A percentile compares a stretch with the other conserved stretches of the same genome.
phyloP scores from a whole-genome alignment of 176 grass and related monocot species.

The Aegilops umbellulata region DNA sequence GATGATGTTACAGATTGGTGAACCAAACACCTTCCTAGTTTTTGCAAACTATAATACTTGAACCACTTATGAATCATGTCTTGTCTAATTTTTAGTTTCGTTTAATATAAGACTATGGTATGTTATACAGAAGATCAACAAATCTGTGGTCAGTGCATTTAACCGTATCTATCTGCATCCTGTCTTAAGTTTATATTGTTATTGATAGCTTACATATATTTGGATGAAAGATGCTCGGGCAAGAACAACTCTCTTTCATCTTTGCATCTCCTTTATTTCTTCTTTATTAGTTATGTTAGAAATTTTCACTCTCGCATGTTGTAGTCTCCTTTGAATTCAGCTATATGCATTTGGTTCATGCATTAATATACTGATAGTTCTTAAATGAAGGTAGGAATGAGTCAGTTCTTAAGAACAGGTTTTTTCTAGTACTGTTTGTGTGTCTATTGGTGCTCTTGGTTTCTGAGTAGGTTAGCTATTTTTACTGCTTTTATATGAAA shows the following conservation, averaged over 20 bases:
- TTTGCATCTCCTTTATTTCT: neutral
- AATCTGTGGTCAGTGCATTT: neutral
- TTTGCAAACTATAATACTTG: neutral
- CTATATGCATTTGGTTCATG: neutral
- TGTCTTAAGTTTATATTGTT: neutral
- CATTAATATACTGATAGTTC: neutral
- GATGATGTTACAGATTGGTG: too few relatives aligned
- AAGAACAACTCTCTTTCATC: neutral
- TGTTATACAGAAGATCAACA: neutral
- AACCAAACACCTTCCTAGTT: neutral
- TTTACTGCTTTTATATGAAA: neutral
- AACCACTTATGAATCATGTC: neutral
- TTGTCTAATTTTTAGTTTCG: neutral
- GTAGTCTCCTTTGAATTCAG: neutral
- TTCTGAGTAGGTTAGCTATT: neutral
- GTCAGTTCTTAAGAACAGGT: neutral
- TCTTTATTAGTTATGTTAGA: neutral
- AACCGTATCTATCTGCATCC: neutral
- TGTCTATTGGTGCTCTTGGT: neutral
- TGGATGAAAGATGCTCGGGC: neutral
- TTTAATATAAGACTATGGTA: neutral
- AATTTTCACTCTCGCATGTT: neutral
- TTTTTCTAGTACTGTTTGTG: neutral
- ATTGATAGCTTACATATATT: neutral
- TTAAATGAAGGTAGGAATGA: conserved; percentile 1